These are phyloP conservation scores for Eucalyptus cladocalyx DNA, from an alignment of 345 rosid genomes.

Conservation along the genomic window DNA sequence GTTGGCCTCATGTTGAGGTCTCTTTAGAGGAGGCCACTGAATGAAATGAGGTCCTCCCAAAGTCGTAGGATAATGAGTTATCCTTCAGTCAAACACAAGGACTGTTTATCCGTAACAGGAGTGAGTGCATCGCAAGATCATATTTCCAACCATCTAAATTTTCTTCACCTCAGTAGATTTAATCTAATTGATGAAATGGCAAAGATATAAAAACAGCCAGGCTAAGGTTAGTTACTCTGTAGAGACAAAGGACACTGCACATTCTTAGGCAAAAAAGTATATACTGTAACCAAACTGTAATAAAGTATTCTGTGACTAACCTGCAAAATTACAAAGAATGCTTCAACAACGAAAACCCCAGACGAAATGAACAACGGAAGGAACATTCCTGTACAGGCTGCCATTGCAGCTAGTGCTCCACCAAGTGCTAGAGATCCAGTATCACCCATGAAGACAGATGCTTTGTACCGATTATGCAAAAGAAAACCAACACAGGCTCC, in stretches of 20 bases:
- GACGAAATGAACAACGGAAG: slow-evolving; percentile 74
- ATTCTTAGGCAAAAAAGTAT: not conserved
- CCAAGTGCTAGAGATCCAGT: slow-evolving; percentile 87
- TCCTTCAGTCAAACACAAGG: not conserved
- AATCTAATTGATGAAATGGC: not conserved
- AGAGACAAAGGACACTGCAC: not conserved
- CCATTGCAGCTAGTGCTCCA: slow-evolving; percentile 94
- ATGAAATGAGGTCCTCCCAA: not conserved
- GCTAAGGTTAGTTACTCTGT: not conserved
- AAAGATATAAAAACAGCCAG: not conserved
- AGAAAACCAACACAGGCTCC: slow-evolving; percentile 94
- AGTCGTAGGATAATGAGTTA: not conserved
- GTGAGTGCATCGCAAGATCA: not conserved
- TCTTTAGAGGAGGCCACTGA: not conserved
- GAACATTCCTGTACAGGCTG: slow-evolving; percentile 93
- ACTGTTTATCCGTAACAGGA: not conserved
- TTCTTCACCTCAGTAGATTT: not conserved
- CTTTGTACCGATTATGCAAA: slow-evolving; percentile 72
- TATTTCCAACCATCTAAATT: not conserved
- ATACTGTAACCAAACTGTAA: not conserved
- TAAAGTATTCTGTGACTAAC: slow-evolving; percentile 6
- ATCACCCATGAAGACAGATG: slow-evolving; percentile 75
- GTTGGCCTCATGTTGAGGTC: not conserved
- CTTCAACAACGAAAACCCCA: slow-evolving; percentile 65
- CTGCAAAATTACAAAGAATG: slow-evolving; percentile 55